Evolutionary conservation across 257 asterid genomes (phyloP).

Genomic region (Galeopsis tetrahit): DNA sequence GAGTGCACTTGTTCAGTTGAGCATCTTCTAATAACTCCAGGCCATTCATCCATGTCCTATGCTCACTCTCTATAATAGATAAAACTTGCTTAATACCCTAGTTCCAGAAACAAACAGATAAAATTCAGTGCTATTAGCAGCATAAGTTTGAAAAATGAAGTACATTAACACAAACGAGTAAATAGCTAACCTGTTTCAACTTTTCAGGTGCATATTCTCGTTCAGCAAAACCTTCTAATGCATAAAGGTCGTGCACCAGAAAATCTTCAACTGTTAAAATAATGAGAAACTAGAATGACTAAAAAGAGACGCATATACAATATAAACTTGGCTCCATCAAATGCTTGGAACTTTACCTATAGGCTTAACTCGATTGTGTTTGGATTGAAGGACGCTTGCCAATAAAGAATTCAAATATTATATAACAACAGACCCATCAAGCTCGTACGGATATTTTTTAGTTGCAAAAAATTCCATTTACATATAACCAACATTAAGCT

Average conservation of each 20-base stretch:
- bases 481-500: conserved; percentile 12
- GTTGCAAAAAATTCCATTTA: neutral
- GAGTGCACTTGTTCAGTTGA: conserved; percentile 49
- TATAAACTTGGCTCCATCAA: conserved; percentile 10
- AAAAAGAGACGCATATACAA: neutral
- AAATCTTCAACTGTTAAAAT: conserved; percentile 70
- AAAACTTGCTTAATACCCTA: conserved; percentile 73
- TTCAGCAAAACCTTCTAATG: conserved; percentile 57
- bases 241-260: conserved; percentile 62
- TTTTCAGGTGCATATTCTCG: conserved; percentile 45
- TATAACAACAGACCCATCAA: neutral
- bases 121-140: conserved; percentile 1
- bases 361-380: neutral
- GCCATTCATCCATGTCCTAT: conserved; percentile 71
- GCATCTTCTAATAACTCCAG: conserved; percentile 65
- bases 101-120: conserved; percentile 24
- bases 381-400: neutral
- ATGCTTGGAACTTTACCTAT: conserved; percentile 16
- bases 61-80: conserved; percentile 52
- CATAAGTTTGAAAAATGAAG: neutral
- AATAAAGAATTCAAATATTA: neutral
- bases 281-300: conserved; percentile 4
- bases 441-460: neutral
- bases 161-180: neutral
- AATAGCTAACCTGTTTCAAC: conserved; percentile 61